These are phyloP conservation scores for Acanthamoeba rhysodes DNA, from an alignment of 208 protist species.

Conservation along the genomic window DNA sequence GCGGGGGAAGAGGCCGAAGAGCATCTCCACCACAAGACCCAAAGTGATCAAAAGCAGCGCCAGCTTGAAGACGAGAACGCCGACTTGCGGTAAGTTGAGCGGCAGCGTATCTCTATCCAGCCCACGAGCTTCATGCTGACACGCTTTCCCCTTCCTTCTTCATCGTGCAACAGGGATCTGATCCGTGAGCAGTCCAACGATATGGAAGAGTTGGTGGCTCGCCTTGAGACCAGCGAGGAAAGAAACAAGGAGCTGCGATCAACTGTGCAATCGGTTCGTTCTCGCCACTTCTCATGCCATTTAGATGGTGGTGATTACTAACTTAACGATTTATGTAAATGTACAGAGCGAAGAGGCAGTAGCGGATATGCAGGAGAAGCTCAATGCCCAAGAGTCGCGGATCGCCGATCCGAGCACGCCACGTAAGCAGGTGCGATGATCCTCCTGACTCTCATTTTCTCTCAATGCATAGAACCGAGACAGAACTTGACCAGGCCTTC, in stretches of 20 bases:
- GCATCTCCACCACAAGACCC: neutral
- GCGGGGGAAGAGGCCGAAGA: neutral
- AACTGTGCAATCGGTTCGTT: neutral
- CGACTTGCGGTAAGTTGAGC: neutral
- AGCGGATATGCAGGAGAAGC: neutral
- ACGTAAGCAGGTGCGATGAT: neutral
- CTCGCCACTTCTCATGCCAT: neutral
- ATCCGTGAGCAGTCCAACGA: slow-evolving; percentile 1
- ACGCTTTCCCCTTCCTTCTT: neutral
- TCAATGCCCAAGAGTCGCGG: neutral
- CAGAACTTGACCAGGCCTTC: neutral
- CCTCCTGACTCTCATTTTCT: neutral
- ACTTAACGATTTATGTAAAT: neutral
- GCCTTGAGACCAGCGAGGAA: neutral
- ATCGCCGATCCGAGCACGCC: neutral
- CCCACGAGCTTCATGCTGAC: neutral
- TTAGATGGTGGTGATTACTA: neutral
- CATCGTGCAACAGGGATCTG: neutral
- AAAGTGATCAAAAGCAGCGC: neutral
- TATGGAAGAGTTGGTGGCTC: slow-evolving; percentile 42
- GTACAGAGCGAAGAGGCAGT: neutral
- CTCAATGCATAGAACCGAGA: neutral
- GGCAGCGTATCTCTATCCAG: neutral
- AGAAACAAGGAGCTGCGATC: slow-evolving; percentile 13
- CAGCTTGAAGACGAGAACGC: neutral